Evolutionary conservation across 495 filamentous ascomycete species (phyloP), one percentile per base, ranked within the genome.

Genomic region (Penicillium roqueforti): DNA sequence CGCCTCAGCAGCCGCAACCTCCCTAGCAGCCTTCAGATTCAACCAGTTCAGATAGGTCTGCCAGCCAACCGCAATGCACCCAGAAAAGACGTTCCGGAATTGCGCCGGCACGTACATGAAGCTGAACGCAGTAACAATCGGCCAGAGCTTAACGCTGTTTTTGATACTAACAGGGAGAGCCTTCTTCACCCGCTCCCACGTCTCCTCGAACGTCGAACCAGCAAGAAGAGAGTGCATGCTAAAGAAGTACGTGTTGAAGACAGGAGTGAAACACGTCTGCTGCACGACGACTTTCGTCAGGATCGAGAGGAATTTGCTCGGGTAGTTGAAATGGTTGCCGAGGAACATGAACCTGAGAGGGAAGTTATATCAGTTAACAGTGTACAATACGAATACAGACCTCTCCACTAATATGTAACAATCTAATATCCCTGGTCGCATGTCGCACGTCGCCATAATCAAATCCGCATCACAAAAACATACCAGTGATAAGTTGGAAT

Each of bases 161-260:
- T 82, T 62, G 52, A 86, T 83, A 63, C 86, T 89, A 31, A 79
- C 74, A 6, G 91, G 91, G 9, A 96, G 84, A 3, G 91, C 92
- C 51, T 83, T 71, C 63, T 77, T 81, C 48, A 97, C 76, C 37
- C 86, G 85, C 56, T 87, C 83, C 67, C 76, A 80, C 6, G 84
- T 82, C 55, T 88, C 84, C 25, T 72, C 67, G 0, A 83, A 56
- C 3, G 76, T 75, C 6, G 84, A 85, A 34, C 77, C 83, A 10
- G 57, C 82, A 67, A 72, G 82, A 61, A 72, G 82, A 58, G 65
- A 86, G 65, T 97, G 92, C 74, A 91, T 79, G 45, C 86, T 84
- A 75, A 97, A 97, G 77, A 97, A 96, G 69, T 93, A 95, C 23
- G 78, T 83, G 66, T 92, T 95, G 77, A 96, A 96, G 26, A 91